Base-by-base conservation (phyloP, 371 early-diverging fungal species). In the Actinomortierella wolfii region DNA sequence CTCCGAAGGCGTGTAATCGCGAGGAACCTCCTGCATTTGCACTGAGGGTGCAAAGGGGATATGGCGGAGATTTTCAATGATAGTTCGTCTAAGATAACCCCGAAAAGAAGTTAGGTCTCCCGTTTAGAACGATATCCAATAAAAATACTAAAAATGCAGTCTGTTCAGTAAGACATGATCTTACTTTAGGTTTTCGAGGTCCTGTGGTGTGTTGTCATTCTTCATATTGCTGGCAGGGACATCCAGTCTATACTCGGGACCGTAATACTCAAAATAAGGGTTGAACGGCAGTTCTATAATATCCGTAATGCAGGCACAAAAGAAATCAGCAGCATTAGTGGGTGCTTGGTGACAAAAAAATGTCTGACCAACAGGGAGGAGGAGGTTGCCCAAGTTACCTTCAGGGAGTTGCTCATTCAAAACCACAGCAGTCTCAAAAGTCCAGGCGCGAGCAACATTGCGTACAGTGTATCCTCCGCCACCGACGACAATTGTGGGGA, bases 401-500 rank as follows among this genome's bases (percentile, higher is more conserved):
- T n/a, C n/a, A n/a, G 57, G 81, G 77, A 81, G 69, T 25, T 90
- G 84, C 55, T 90, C 83, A 34, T 92, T 97, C 18, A 96, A 86
- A 0, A 96, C 83, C 2, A 97, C 79, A 14, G 94, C 90, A 5
- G 99, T 99, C 70, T 99, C 99, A 71, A 96, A 98, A 3, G 97
- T 91, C 99, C 99, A 99, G 8, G 95, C 91, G 23, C 97, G 86
- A 13, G 97, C 90, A 0, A 99, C 99, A 78, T 99, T 99, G 57
- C 97, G 89, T 76, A 99, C 96, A 0, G 99, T 98, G 73, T 99
- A 99, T 1, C 99, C 99, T 44, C 99, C 99, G 26, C 99, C 99
- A 57, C 99, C 99, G 3, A 99, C 81, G 53, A 99, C 84, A 59
- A 99, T 74, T 66, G 96, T 68, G 9, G 99, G 99, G 54, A 99